phyloP scores from a whole-genome alignment of 352 stramenopile species.

The Phytopythium mirpurense region DNA sequence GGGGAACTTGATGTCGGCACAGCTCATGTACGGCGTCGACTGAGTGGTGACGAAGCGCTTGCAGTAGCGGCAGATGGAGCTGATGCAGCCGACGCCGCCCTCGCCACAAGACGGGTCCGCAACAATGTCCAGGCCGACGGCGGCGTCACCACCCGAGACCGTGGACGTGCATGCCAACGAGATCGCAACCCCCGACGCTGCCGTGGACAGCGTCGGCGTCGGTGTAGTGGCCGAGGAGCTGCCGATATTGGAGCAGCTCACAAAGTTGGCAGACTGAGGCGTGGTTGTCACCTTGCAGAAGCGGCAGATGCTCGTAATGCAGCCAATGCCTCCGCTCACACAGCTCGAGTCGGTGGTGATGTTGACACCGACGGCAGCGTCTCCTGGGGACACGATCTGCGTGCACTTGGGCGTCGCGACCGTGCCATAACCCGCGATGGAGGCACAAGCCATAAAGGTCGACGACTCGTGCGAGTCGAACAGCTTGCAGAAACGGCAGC shows the following conservation, averaged over 20 bases:
- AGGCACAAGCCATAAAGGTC: slow-evolving; percentile 13
- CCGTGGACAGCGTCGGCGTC: neutral
- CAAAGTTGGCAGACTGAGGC: slow-evolving; percentile 4
- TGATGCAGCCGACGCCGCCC: slow-evolving; percentile 28
- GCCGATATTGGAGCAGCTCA: slow-evolving; percentile 1
- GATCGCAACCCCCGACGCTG: neutral
- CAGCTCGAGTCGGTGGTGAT: slow-evolving; percentile 11
- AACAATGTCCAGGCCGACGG: slow-evolving; percentile 12
- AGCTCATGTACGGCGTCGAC: slow-evolving; percentile 18
- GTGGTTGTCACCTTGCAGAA: slow-evolving; percentile 12
- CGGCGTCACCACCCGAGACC: slow-evolving; percentile 4
- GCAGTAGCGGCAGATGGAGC: slow-evolving; percentile 34
- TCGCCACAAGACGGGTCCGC: slow-evolving; percentile 19
- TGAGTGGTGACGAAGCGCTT: slow-evolving; percentile 17
- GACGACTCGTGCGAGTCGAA: slow-evolving; percentile 20
- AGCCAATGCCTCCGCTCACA: neutral
- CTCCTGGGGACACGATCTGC: slow-evolving; percentile 16
- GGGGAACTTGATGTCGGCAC: slow-evolving; percentile 11
- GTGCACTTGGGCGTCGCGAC: slow-evolving; percentile 4
- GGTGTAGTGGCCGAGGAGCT: neutral
- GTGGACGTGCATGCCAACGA: slow-evolving; percentile 2
- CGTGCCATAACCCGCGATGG: slow-evolving; percentile 4
- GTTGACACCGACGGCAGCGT: slow-evolving; percentile 19
- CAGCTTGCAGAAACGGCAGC: slow-evolving; percentile 30
- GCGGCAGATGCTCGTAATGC: slow-evolving; percentile 16